phyloP scores from a whole-genome alignment of 257 asterid species.

The Cruciata laevipes region DNA sequence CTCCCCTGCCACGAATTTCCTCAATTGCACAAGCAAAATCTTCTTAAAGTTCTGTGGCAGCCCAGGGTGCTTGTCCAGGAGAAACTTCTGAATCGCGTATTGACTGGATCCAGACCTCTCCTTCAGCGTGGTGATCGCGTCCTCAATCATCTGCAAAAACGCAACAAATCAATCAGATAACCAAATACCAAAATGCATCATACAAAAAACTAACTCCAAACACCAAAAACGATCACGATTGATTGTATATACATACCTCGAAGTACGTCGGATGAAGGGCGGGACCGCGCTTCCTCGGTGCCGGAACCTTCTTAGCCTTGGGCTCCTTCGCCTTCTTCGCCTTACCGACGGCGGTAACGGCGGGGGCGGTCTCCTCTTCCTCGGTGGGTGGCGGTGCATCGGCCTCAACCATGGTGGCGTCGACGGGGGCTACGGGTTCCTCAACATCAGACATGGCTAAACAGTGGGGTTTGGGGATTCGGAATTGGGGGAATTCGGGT shows the following conservation, averaged over 20 bases:
- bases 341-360: slow-evolving; percentile 22
- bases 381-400: slow-evolving; percentile 14
- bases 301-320: slow-evolving; percentile 52
- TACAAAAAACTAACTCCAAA: neutral
- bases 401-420: slow-evolving; percentile 16
- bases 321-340: slow-evolving; percentile 29
- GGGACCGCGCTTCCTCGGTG: slow-evolving; percentile 38
- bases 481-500: slow-evolving; percentile 2
- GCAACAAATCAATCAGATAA: slow-evolving; percentile 14
- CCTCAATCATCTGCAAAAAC: slow-evolving; percentile 59
- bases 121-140: slow-evolving; percentile 61
- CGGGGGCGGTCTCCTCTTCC: slow-evolving; percentile 15
- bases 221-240: neutral
- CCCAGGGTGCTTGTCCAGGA: slow-evolving; percentile 62
- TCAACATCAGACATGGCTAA: slow-evolving; percentile 40
- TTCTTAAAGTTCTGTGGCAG: slow-evolving; percentile 73
- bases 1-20: slow-evolving; percentile 50
- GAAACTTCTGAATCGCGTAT: slow-evolving; percentile 61
- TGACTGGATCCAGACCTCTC: slow-evolving; percentile 84
- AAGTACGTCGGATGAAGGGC: slow-evolving; percentile 68
- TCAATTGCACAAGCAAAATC: slow-evolving; percentile 56
- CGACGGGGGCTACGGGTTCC: slow-evolving; percentile 37
- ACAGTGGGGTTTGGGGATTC: slow-evolving; percentile 11
- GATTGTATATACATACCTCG: slow-evolving; percentile 38
- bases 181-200: neutral